Percentiles rank a stretch among this genome's conserved stretches.
Conservation (phyloP, 257 asterid genomes). For the Solanum chilense region DNA sequence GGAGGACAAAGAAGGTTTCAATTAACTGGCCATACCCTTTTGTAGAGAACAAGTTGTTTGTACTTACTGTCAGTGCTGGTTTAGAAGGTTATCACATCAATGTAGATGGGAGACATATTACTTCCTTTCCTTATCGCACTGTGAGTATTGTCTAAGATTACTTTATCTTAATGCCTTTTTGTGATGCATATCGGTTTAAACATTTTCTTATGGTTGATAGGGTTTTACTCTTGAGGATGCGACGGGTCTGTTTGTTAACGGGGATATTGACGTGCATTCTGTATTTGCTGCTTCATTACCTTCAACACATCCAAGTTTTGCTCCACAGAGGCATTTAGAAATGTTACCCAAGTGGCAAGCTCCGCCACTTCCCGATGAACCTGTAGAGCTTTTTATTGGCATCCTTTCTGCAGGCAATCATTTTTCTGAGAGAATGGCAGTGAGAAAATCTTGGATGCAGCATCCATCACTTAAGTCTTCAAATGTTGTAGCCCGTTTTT, state of each 20-base stretch:
- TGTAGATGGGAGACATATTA: constrained; percentile 82
- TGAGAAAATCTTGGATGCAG: constrained; percentile 94
- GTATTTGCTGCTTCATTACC: constrained; percentile 81
- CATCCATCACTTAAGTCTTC: constrained; percentile 48
- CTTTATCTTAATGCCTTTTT: neutral
- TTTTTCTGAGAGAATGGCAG: constrained; percentile 96
- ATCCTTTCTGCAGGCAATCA: constrained; percentile 93
- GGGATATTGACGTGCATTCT: constrained; percentile 70
- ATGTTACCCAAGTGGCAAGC: constrained; percentile 67
- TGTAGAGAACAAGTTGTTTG: constrained; percentile 79
- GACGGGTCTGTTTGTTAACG: constrained; percentile 63
- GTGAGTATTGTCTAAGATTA: constrained; percentile 35
- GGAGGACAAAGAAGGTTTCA: constrained; percentile 72
- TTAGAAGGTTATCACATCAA: constrained; percentile 86
- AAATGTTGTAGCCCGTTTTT: constrained; percentile 64
- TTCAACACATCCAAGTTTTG: constrained; percentile 64
- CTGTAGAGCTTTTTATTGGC: constrained; percentile 79
- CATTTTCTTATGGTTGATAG: constrained; percentile 19
- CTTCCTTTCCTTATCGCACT: constrained; percentile 78
- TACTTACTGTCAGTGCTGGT: constrained; percentile 77
- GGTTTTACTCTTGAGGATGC: constrained; percentile 95
- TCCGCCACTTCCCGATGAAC: constrained; percentile 46
- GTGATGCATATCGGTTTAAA: neutral
- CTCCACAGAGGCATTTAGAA: constrained; percentile 70
- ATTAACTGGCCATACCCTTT: constrained; percentile 95